Percentiles rank a stretch among this genome's conserved stretches.
Conservation (phyloP, 2,329 filamentous ascomycete genomes). For the Westerdykella sp. region DNA sequence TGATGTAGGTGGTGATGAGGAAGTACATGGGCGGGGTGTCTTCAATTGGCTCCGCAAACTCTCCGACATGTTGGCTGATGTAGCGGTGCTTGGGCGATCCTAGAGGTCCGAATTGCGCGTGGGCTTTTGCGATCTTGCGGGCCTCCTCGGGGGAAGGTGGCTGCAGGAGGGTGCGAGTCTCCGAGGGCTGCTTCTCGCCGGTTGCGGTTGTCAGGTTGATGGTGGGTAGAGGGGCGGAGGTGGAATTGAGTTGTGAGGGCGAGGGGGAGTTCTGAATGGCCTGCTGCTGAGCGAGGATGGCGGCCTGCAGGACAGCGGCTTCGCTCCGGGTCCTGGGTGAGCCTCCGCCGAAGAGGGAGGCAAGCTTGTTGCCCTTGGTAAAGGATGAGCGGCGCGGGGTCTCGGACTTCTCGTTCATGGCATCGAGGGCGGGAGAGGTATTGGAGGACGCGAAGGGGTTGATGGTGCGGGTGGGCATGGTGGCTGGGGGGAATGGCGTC, state of each 20-base stretch:
- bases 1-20: slow-evolving; percentile 95
- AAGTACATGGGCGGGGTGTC: slow-evolving; percentile 97
- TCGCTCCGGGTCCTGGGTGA: slow-evolving; percentile 66
- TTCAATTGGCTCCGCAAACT: slow-evolving; percentile 76
- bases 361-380: slow-evolving; percentile 63
- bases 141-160: slow-evolving; percentile 81
- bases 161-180: slow-evolving; percentile 77
- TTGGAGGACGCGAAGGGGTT: slow-evolving; percentile 53
- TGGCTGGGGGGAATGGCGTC: slow-evolving; percentile 8
- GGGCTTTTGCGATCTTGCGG: slow-evolving; percentile 65
- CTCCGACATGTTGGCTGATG: slow-evolving; percentile 78
- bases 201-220: slow-evolving; percentile 87
- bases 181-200: slow-evolving; percentile 66
- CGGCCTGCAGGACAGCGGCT: slow-evolving; percentile 59
- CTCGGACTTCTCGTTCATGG: slow-evolving; percentile 50
- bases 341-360: slow-evolving; percentile 75
- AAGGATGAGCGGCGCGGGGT: slow-evolving; percentile 44
- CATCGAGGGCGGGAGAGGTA: slow-evolving; percentile 46
- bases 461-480: slow-evolving; percentile 59
- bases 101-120: slow-evolving; percentile 88
- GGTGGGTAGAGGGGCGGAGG: slow-evolving; percentile 74
- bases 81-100: slow-evolving; percentile 76
- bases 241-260: slow-evolving; percentile 57
- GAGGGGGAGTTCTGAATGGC: slow-evolving; percentile 59
- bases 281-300: slow-evolving; percentile 54